Base-by-base conservation (phyloP, 345 rosid genomes). In the Bruguiera gymnorhiza region DNA sequence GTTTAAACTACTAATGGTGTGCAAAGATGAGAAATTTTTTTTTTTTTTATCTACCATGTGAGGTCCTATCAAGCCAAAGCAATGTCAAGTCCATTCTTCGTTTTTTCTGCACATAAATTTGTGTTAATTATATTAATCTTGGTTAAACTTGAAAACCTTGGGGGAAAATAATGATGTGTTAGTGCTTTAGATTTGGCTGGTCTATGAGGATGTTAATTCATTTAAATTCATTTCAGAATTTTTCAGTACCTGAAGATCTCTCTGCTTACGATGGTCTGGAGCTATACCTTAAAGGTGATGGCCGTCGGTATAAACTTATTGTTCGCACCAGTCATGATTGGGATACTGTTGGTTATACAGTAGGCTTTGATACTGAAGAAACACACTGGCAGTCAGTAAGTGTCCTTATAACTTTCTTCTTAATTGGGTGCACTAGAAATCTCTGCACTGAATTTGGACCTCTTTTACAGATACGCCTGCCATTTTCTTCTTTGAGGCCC, bases 361-460 rank as follows among this genome's bases (percentile, higher is more conserved):
- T 82, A 55, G 72, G 97, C 73, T 88, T 91, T 75, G 96, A 94
- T 82, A 94, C 99, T 27, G 60, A 65, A 9, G 82, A 69, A 76
- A 96, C 87, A 68, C 82, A 88, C 76, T 94, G 99, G 99, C 99
- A 94, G 74, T 85, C 97, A 29, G 97, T 91, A 70, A 75, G 90
- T 80, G 30, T n/a, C 55, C 43, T 20, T 20, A 29, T 50, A 23
- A 70, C 52, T 48, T 54, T 59, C 65, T 39, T 13, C 46, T 54
- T 29, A 7, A 56, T 27, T 71, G 39, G 39, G 50, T 18, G 29
- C 65, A 54, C 61, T 63, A 29, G 50, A 27, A 5, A 32, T 16
- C 58, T 60, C n/a, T 32, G 18, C 39, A 51, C 48, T 73, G 48
- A 70, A 11, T 71, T 29, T 36, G 32, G 34, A 52, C 31, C 64